Conservation (phyloP, 805 yeast species). For the Scheffersomyces coipomensis region DNA sequence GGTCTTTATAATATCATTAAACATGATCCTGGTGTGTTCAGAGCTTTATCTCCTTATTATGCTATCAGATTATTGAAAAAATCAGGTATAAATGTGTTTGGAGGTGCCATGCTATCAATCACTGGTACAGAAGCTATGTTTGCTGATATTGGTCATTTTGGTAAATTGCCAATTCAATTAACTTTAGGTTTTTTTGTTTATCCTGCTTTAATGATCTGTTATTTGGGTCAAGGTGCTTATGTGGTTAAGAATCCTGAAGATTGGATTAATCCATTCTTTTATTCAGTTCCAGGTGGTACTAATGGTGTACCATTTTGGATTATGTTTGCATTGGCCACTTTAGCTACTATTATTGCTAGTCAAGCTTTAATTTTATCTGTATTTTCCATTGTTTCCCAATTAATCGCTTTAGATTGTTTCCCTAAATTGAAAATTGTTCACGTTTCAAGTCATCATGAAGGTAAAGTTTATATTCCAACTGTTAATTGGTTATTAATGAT, state of each 20-base stretch:
- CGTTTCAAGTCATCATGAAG: slow-evolving; percentile 41
- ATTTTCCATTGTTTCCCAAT: slow-evolving; percentile 50
- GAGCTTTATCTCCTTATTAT: slow-evolving; percentile 49
- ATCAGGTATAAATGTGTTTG: slow-evolving; percentile 42
- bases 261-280: slow-evolving; percentile 43
- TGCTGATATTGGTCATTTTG: slow-evolving; percentile 61
- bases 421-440: slow-evolving; percentile 48
- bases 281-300: slow-evolving; percentile 50
- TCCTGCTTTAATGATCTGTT: slow-evolving; percentile 50
- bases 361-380: slow-evolving; percentile 60
- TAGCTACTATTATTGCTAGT: slow-evolving; percentile 58
- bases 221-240: slow-evolving; percentile 59
- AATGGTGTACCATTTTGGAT: slow-evolving; percentile 47
- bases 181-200: slow-evolving; percentile 46
- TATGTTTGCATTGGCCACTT: slow-evolving; percentile 50
- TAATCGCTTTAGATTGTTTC: slow-evolving; percentile 53
- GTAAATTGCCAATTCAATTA: slow-evolving; percentile 47
- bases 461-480: slow-evolving; percentile 52
- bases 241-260: slow-evolving; percentile 37
- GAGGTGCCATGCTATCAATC: slow-evolving; percentile 52
- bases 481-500: slow-evolving; percentile 53
- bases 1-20: slow-evolving; percentile 47
- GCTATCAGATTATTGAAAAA: slow-evolving; percentile 45
- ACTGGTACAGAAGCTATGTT: slow-evolving; percentile 67
- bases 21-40: slow-evolving; percentile 43